Percentiles rank a stretch among this genome's conserved stretches.
These are phyloP conservation scores for Aspergillus sparsus DNA, from an alignment of 495 filamentous ascomycete species.

Conservation along the genomic window DNA sequence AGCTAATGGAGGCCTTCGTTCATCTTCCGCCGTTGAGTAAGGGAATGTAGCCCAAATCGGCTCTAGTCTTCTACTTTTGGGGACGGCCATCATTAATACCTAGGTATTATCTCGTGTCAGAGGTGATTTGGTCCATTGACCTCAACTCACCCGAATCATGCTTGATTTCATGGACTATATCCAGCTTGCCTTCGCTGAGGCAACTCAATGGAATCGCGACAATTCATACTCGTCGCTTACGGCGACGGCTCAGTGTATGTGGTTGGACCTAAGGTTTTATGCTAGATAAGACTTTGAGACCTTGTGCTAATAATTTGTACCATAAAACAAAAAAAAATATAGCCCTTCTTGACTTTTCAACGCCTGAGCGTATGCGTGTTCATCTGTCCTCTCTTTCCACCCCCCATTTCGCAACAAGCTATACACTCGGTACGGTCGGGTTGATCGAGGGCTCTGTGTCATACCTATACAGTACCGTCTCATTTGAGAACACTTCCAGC, in stretches of 20 bases:
- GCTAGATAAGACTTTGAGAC: not conserved
- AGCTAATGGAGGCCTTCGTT: slow-evolving; percentile 27
- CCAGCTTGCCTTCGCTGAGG: slow-evolving; percentile 85
- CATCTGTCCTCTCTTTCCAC: slow-evolving; percentile 84
- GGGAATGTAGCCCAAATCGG: not conserved
- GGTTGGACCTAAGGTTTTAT: not conserved
- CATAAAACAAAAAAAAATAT: no score
- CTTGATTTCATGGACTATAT: slow-evolving; percentile 98
- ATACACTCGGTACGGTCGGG: slow-evolving; percentile 79
- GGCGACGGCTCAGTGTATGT: slow-evolving; percentile 75
- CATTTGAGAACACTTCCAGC: slow-evolving; percentile 57
- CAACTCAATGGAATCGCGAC: slow-evolving; percentile 86
- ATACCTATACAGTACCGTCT: slow-evolving; percentile 83
- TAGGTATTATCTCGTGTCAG: not conserved
- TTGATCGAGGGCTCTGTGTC: slow-evolving; percentile 89
- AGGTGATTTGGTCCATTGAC: not conserved
- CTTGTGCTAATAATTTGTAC: not conserved
- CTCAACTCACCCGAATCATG: slow-evolving; percentile 56
- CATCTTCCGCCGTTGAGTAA: not conserved
- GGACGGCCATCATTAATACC: not conserved
- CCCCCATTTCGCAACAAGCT: slow-evolving; percentile 87
- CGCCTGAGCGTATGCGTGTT: slow-evolving; percentile 76
- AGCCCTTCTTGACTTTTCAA: slow-evolving; percentile 84
- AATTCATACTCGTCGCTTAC: slow-evolving; percentile 90
- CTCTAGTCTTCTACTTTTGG: not conserved